Conservation (phyloP, 352 stramenopile genomes). For the Phytophthora niederhauseri region DNA sequence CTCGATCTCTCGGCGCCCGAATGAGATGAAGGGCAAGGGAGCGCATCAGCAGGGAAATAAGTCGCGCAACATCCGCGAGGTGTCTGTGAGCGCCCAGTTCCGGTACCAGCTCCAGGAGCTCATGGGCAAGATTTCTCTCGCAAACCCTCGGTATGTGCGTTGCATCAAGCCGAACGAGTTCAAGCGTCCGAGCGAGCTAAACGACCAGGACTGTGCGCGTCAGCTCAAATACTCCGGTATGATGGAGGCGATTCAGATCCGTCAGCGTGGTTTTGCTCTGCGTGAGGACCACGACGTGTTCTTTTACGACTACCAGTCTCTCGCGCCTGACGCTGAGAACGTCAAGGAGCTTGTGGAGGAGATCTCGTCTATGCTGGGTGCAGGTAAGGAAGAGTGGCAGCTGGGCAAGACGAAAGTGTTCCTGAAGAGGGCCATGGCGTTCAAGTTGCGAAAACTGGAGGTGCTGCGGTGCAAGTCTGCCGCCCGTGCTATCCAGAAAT, state of each 20-base stretch:
- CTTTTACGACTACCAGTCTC: constrained; percentile 91
- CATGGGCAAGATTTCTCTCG: constrained; percentile 90
- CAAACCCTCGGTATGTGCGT: constrained; percentile 88
- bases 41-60: constrained; percentile 54
- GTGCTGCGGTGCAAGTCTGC: constrained; percentile 84
- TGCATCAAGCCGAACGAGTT: constrained; percentile 92
- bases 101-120: constrained; percentile 89
- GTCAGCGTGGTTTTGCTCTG: constrained; percentile 86
- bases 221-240: constrained; percentile 93
- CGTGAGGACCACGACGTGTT: constrained; percentile 92
- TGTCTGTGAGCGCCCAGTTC: constrained; percentile 90
- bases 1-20: constrained; percentile 66
- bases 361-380: constrained; percentile 86
- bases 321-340: constrained; percentile 84
- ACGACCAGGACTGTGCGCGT: constrained; percentile 82
- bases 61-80: constrained; percentile 83
- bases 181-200: constrained; percentile 79
- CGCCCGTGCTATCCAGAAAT: constrained; percentile 81
- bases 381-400: constrained; percentile 90
- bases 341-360: constrained; percentile 84
- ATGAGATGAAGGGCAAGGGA: constrained; percentile 50
- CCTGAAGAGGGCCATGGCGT: constrained; percentile 75
- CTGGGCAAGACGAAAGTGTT: constrained; percentile 91
- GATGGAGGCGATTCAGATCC: constrained; percentile 93
- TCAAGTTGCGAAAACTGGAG: constrained; percentile 87